Base-by-base conservation (phyloP, 345 rosid genomes). In the Euphorbia pulcherrima region DNA sequence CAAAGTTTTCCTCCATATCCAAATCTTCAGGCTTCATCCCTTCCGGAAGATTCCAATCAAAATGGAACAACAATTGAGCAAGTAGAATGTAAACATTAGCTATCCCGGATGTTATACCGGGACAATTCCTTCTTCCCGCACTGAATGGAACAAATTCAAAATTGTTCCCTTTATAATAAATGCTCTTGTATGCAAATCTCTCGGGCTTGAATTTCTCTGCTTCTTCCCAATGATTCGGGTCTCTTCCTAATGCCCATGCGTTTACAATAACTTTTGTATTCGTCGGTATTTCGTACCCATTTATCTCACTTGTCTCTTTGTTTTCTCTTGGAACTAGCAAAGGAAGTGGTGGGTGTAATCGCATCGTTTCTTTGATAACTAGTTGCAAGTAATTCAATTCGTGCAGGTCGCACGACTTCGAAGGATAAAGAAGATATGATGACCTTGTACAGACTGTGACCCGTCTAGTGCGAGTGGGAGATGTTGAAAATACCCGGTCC, bases 51-150 rank as follows among this genome's bases (percentile, higher is more conserved):
- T 77, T 71, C 83, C 83, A 80, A 44, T 80, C 74, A 56, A 77
- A 80, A 65, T 77, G 78, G 53, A 46, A 71, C 11, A 80, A 23
- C 39, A 80, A 56, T 0, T 71, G 21, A 14, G 78, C 80, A 0
- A 80, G 72, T 41, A 69, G 62, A 40, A 76, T 74, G 26, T 80
- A 72, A 16, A 77, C 66, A 51, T 60, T 69, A 16, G 69, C 54
- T 5, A 71, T 5, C 1, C 60, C 83, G 51, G 64, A 80, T 16
- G 21, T 13, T 0, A 80, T 63, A 0, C 80, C 76, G 16, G 83
- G 83, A 39, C 83, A 80, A 2, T 71, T 71, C 64, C 80, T 77
- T 23, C 83, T 68, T n/a, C 83, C 79, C 6, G 72, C 73, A n/a
- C 74, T 78, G 55, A 80, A 77, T 12, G 81, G 81, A 51, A 77